A percentile compares a stretch with the other conserved stretches of the same genome.
Conservation (phyloP, 805 yeast genomes). For the Metschnikowia borealis region DNA sequence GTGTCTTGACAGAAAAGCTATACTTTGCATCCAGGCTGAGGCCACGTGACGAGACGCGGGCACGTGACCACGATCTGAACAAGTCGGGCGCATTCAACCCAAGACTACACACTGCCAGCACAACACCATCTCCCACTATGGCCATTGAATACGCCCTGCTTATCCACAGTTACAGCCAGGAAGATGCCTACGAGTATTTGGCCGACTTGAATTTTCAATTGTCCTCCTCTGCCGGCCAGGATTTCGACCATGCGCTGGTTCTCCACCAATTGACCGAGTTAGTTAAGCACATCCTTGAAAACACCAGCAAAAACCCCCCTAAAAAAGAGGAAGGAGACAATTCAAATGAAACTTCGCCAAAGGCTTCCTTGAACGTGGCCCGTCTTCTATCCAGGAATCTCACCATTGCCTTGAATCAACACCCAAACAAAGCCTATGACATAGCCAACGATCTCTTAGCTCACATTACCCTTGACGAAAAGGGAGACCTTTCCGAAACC, state of each 20-base stretch:
- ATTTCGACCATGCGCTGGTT: slow-evolving; percentile 15
- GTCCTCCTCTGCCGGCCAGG: slow-evolving; percentile 2
- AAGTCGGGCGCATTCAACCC: neutral
- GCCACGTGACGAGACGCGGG: neutral
- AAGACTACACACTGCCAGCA: neutral
- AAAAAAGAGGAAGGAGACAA: neutral
- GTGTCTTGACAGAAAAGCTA: no score
- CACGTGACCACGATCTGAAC: neutral
- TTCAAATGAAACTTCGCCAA: neutral
- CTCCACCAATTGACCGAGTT: slow-evolving; percentile 25
- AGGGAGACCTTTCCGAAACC: slow-evolving; percentile 15
- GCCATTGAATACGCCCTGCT: slow-evolving; percentile 5
- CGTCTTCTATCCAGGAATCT: slow-evolving; percentile 29
- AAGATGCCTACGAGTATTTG: slow-evolving; percentile 20
- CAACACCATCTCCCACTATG: slow-evolving; percentile 5
- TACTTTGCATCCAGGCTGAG: neutral
- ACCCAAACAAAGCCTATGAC: slow-evolving; percentile 36
- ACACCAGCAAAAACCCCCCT: neutral
- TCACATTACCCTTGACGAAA: slow-evolving; percentile 20
- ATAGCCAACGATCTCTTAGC: slow-evolving; percentile 33
- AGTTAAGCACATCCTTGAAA: slow-evolving; percentile 15
- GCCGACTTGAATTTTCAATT: slow-evolving; percentile 20
- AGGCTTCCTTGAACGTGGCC: slow-evolving; percentile 19
- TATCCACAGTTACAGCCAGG: slow-evolving; percentile 14
- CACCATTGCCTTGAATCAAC: slow-evolving; percentile 23